Base-by-base conservation (phyloP, 176 grass and related monocot species). In the Raddia guianensis region DNA sequence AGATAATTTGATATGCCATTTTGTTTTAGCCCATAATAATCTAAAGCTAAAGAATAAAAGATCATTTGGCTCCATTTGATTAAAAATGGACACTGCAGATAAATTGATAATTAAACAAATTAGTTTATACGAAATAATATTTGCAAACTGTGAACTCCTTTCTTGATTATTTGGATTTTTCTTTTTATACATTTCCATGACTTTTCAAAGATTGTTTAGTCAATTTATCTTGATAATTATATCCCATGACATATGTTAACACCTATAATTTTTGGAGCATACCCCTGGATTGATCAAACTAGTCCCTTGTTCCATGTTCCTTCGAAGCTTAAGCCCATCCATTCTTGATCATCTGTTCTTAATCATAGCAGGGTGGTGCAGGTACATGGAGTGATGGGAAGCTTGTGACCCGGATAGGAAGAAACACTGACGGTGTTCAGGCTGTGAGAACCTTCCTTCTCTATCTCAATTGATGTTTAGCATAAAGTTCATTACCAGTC, bases 361-460 rank as follows among this genome's bases (percentile, higher is more conserved):
- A 97, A 70, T 88, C 84, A 80, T 83, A 97, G 69, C 92, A 98
- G 95, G 95, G 95, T 92, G 95, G 95, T 98, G 95, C 95, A 98
- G 95, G 95, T 98, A 98, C 95, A 76, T 98, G 95, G 95, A 98
- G 95, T 82, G 95, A 98, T 79, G 95, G 95, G 49, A 98, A 98
- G 78, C 95, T 98, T 46, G 92, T 98, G 79, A 98, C 95, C 54
- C 89, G 92, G 88, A 98, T 98, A 58, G 95, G 95, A 77, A 94
- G 84, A 91, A 98, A 98, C 76, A 95, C 92, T 66, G 86, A 91
- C 35, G 88, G 81, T 87, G 95, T 98, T 79, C 92, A 98, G 80
- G 95, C 95, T 87, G 95, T 98, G 72, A 91, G 95, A 86, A 88
- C 78, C 79, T 75, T 80, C 51, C 80, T 67, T 63, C 68, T 43